phyloP scores from a whole-genome alignment of 306 rosid species.

The Quercus bicolor region DNA sequence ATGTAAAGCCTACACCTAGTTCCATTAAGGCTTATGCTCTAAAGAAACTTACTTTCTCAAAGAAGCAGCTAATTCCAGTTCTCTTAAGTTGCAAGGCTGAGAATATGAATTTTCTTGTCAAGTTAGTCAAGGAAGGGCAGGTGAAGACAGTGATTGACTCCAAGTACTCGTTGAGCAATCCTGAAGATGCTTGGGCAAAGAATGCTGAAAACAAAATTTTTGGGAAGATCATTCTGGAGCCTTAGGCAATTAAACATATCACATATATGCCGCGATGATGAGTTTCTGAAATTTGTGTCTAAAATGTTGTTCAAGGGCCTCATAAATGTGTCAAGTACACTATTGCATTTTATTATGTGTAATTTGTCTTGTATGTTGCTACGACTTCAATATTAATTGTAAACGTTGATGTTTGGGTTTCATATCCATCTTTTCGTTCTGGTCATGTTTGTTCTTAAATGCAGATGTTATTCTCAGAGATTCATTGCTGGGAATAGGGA shows the following conservation, averaged over 20 bases:
- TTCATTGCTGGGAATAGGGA: too few species aligned
- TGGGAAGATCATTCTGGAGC: conserved; percentile 68
- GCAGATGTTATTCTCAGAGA: too few species aligned
- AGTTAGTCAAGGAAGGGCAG: conserved; percentile 55
- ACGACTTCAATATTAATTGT: too few species aligned
- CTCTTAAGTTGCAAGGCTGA: conserved; percentile 29
- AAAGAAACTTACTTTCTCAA: conserved; percentile 54
- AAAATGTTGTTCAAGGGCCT: too few species aligned
- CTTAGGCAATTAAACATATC: neutral
- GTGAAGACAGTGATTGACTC: conserved; percentile 55
- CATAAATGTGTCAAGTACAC: too few species aligned
- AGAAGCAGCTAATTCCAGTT: conserved; percentile 48
- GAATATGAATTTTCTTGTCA: conserved; percentile 38
- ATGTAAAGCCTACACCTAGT: conserved; percentile 40
- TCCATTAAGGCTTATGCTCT: conserved; percentile 24
- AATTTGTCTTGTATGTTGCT: too few species aligned
- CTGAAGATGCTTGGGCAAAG: conserved; percentile 78
- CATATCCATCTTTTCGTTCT: too few species aligned
- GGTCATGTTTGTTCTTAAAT: too few species aligned
- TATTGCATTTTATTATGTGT: too few species aligned
- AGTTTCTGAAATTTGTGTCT: too few species aligned
- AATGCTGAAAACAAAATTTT: conserved; percentile 57
- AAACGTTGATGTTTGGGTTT: too few species aligned
- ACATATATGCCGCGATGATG: too few species aligned
- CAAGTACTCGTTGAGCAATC: conserved; percentile 52